Evolutionary conservation across 1,284 basidiomycete species (phyloP).

Genomic region (Laetiporus sulphureus): DNA sequence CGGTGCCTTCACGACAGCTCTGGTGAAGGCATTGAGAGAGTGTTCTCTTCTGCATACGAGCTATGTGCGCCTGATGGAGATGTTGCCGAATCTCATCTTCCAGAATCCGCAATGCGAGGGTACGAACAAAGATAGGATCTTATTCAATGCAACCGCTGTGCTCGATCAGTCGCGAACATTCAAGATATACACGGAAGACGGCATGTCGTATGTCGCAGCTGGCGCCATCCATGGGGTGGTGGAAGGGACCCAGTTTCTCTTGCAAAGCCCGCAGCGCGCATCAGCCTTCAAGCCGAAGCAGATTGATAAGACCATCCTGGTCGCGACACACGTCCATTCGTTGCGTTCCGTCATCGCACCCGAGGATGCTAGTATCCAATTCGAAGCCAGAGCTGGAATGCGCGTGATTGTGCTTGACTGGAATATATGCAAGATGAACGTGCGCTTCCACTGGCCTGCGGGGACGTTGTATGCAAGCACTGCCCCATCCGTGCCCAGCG

Average conservation of each 20-base stretch:
- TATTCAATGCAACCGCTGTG: constrained; percentile 6
- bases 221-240: constrained; percentile 9
- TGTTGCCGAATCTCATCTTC: background rate
- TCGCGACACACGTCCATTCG: constrained; percentile 1
- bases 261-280: background rate
- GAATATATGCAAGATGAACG: background rate
- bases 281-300: background rate
- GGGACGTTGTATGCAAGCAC: background rate
- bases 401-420: background rate
- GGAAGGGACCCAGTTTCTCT: constrained; percentile 6
- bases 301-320: background rate
- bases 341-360: background rate
- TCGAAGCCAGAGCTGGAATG: background rate
- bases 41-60: background rate
- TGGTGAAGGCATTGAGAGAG: background rate
- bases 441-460: background rate
- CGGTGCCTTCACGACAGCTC: background rate
- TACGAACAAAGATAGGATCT: constrained; percentile 5
- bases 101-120: constrained; percentile 14
- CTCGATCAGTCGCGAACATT: background rate
- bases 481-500: background rate
- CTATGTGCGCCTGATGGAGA: constrained; percentile 1
- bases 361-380: background rate
- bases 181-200: background rate
- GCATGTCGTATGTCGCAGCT: constrained; percentile 2